phyloP scores from a whole-genome alignment of 306 rosid genomes.

The Vigna radiata region DNA sequence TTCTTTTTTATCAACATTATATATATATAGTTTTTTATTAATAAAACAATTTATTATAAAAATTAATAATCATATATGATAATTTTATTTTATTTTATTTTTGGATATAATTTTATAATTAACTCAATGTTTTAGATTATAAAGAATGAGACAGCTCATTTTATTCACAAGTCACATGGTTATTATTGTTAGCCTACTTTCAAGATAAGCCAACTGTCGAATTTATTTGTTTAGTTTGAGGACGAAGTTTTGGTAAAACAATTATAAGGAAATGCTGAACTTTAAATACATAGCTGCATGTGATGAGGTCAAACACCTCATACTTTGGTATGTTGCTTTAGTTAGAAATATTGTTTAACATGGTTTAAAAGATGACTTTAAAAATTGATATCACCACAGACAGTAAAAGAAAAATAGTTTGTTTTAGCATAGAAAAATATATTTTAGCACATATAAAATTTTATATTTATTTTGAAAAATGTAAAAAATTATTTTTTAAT shows the following conservation, averaged over 20 bases:
- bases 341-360: neutral
- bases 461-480: too few relatives aligned
- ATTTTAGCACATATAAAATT: too few relatives aligned
- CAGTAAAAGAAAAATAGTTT: neutral
- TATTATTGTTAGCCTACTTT: neutral
- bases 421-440: neutral
- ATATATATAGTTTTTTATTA: too few relatives aligned
- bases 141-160: neutral
- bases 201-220: neutral
- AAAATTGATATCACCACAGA: neutral
- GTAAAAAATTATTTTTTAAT: too few relatives aligned
- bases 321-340: neutral
- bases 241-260: neutral
- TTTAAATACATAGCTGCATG: neutral
- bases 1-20: too few relatives aligned
- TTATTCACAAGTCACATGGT: conserved; percentile 10
- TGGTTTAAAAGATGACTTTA: too few relatives aligned
- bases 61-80: too few relatives aligned
- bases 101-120: too few relatives aligned
- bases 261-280: neutral
- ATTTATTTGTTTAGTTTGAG: neutral
- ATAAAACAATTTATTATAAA: too few relatives aligned
- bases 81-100: too few relatives aligned
- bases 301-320: neutral
- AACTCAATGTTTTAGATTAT: neutral